These are phyloP conservation scores for Anthracocystis walkeri DNA, from an alignment of 1,284 basidiomycete species.

Conservation along the genomic window DNA sequence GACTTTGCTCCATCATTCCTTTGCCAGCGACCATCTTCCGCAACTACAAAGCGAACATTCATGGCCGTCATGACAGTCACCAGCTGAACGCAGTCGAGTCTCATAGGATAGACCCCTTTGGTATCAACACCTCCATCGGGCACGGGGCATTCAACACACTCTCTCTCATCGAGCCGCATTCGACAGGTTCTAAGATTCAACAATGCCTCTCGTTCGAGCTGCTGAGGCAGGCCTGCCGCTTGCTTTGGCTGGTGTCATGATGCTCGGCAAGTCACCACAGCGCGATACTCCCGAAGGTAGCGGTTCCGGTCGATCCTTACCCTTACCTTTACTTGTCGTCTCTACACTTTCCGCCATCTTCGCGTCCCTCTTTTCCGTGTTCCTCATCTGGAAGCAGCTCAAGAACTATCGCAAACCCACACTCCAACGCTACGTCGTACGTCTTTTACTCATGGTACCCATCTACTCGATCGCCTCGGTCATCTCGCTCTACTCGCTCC, in stretches of 20 bases:
- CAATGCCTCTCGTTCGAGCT: slow-evolving; percentile 26
- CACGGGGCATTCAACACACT: no score
- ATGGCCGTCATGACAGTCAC: neutral
- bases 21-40: no score
- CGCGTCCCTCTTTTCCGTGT: slow-evolving; percentile 81
- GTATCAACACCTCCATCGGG: no score
- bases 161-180: neutral
- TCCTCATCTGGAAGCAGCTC: slow-evolving; percentile 87
- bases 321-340: slow-evolving; percentile 74
- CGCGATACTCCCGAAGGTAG: slow-evolving; percentile 37
- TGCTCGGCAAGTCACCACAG: slow-evolving; percentile 17
- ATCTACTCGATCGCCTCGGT: slow-evolving; percentile 90
- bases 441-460: slow-evolving; percentile 97
- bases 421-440: slow-evolving; percentile 82
- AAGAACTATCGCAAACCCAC: slow-evolving; percentile 72
- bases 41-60: neutral
- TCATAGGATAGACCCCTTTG: neutral
- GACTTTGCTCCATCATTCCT: neutral
- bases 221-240: slow-evolving; percentile 8
- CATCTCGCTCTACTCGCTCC: slow-evolving; percentile 92
- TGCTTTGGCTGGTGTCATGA: slow-evolving; percentile 9
- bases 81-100: slow-evolving; percentile 2
- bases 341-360: slow-evolving; percentile 75
- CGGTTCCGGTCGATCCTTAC: slow-evolving; percentile 73
- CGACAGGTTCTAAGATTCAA: neutral